Evolutionary conservation across 306 rosid species (phyloP).

Genomic region (Corylus heterophylla): DNA sequence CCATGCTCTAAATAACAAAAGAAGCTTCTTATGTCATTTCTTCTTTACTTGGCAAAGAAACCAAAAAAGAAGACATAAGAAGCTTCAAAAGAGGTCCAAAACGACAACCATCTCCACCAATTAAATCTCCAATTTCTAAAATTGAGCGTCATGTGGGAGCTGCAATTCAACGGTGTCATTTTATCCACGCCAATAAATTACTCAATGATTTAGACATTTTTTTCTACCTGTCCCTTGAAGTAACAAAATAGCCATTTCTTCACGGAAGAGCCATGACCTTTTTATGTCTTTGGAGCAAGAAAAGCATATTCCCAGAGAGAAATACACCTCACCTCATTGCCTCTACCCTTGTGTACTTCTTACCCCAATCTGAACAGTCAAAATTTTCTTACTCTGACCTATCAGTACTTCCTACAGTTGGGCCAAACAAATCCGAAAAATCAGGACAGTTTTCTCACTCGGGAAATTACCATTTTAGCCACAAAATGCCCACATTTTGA

Average conservation of each 20-base stretch:
- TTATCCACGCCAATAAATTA: no score
- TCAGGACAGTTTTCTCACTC: background rate
- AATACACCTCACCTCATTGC: background rate
- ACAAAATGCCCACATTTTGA: conserved; percentile 16
- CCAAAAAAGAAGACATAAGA: background rate
- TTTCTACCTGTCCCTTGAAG: background rate
- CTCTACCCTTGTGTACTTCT: background rate
- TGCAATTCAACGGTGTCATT: background rate
- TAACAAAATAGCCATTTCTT: background rate
- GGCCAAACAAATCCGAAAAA: conserved; percentile 8
- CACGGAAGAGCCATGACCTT: background rate
- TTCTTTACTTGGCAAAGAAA: no score
- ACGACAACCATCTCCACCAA: background rate
- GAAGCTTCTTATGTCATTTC: no score
- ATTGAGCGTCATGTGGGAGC: background rate
- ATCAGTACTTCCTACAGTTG: conserved; percentile 3
- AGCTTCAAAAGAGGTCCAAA: background rate
- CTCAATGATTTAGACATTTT: background rate
- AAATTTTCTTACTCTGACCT: conserved; percentile 19
- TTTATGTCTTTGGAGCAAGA: background rate
- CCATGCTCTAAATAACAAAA: background rate
- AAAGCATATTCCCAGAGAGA: background rate
- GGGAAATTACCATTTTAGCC: background rate
- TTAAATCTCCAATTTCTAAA: background rate
- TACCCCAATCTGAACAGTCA: conserved; percentile 21